These are phyloP conservation scores for Hyphodiscus hymeniophilus DNA, from an alignment of 495 filamentous ascomycete genomes.

Conservation along the genomic window DNA sequence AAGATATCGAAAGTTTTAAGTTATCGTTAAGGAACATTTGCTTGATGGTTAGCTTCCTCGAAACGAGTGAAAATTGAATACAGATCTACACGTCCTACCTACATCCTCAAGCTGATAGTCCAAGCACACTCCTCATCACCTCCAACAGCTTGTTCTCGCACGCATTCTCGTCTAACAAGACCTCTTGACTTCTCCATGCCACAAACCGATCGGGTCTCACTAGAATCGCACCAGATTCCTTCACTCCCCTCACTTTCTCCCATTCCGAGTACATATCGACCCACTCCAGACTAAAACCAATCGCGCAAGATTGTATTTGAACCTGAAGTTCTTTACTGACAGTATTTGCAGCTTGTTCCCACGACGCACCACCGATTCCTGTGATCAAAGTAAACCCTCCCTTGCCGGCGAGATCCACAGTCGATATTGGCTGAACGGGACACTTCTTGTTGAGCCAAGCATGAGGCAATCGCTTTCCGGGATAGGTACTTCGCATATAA, in stretches of 20 bases:
- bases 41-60: no score
- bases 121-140: no score
- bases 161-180: no score
- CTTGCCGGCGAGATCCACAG: constrained; percentile 44
- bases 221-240: constrained; percentile 44
- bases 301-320: constrained; percentile 32
- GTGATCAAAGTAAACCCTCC: constrained; percentile 40
- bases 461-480: constrained; percentile 43
- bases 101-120: no score
- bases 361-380: constrained; percentile 40
- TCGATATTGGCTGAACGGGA: constrained; percentile 35
- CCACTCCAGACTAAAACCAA: constrained; percentile 42
- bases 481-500: constrained; percentile 37
- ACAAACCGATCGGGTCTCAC: constrained; percentile 41
- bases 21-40: no score
- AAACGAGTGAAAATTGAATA: no score
- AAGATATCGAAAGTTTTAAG: no score
- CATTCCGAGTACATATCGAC: constrained; percentile 47
- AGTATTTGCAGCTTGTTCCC: constrained; percentile 36
- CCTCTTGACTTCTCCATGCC: constrained; percentile 28
- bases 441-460: constrained; percentile 41
- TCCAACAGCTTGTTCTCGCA: no score
- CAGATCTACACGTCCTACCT: no score
- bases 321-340: constrained; percentile 28
- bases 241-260: constrained; percentile 33